Conservation (phyloP, 2,329 filamentous ascomycete species). For the Zasmidium angulare region DNA sequence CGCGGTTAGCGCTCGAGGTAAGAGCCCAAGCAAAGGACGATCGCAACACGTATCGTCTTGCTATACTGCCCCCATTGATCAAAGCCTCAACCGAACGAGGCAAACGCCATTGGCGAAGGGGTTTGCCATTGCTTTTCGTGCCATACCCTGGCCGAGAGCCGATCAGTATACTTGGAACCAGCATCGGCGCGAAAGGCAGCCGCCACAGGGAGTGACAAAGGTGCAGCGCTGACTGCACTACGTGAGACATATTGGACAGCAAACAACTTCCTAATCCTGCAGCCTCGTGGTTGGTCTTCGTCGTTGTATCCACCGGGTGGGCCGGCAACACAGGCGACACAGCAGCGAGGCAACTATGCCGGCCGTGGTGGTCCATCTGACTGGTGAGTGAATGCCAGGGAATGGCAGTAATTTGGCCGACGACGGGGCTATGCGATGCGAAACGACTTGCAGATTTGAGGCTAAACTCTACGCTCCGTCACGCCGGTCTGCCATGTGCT, state of each 20-base stretch:
- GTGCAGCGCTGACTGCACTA: neutral
- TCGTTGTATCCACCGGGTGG: neutral
- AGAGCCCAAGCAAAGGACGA: neutral
- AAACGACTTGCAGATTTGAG: slow-evolving; percentile 1
- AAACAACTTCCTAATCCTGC: neutral
- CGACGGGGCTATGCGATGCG: neutral
- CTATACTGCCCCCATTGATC: neutral
- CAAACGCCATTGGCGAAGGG: neutral
- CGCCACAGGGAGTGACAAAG: neutral
- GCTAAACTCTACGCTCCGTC: slow-evolving; percentile 16
- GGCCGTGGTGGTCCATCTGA: too few relatives aligned
- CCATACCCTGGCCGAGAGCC: neutral
- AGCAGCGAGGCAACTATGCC: neutral
- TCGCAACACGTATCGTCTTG: neutral
- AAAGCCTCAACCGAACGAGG: neutral
- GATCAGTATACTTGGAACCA: neutral
- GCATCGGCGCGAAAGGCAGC: neutral
- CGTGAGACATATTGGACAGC: neutral
- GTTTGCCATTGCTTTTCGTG: neutral
- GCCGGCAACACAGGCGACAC: neutral
- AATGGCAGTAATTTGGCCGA: neutral
- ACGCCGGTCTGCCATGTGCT: slow-evolving; percentile 13
- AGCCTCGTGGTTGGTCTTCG: slow-evolving; percentile 9
- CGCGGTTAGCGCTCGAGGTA: neutral
- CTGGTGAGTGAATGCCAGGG: neutral